These are phyloP conservation scores for Neckera pumila DNA, from an alignment of 225 moss, liverwort and hornwort species.

Conservation along the genomic window DNA sequence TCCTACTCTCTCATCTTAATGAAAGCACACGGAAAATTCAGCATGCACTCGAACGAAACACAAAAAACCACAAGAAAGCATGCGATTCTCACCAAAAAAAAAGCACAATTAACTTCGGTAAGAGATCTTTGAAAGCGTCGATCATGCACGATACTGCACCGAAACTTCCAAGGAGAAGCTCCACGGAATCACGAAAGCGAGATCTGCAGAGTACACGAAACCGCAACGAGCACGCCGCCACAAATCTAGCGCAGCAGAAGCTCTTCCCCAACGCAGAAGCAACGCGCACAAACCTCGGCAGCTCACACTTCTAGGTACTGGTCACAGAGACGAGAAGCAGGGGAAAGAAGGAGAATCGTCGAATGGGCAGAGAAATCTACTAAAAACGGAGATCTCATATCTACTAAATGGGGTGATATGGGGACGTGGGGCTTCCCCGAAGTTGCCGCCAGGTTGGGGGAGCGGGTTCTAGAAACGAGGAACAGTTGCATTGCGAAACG, in stretches of 20 bases:
- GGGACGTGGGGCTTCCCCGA: not conserved
- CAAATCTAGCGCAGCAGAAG: not conserved
- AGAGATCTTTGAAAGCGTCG: not conserved
- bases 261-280: not conserved
- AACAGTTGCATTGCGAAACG: not conserved
- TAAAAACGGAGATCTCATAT: not conserved
- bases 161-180: not conserved
- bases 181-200: not conserved
- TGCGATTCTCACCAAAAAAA: not conserved
- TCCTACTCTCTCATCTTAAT: not conserved
- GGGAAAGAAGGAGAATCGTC: not conserved
- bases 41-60: not conserved
- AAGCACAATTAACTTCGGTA: not conserved
- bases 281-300: not conserved
- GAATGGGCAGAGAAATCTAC: not conserved
- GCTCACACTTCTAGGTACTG: not conserved
- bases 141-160: not conserved
- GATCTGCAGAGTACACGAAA: not conserved
- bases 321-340: not conserved
- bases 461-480: not conserved
- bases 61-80: not conserved
- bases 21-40: not conserved
- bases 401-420: accelerated
- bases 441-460: not conserved
- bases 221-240: not conserved